These are phyloP conservation scores for Trichoderma lentiforme DNA, from an alignment of 2,329 filamentous ascomycete genomes.

Conservation along the genomic window DNA sequence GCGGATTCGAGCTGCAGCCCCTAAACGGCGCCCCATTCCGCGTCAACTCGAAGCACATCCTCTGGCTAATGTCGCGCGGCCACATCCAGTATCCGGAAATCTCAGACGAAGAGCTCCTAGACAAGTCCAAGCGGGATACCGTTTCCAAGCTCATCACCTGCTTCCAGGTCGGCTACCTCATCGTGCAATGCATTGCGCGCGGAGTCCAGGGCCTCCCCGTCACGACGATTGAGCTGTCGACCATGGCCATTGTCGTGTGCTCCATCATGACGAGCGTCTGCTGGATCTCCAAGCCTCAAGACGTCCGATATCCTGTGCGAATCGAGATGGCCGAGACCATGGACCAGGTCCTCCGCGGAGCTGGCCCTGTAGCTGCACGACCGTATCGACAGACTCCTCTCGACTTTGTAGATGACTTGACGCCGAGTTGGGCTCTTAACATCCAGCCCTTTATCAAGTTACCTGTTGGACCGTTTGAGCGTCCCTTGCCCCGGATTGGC, in stretches of 20 bases:
- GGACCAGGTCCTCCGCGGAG: not conserved
- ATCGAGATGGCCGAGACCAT: not conserved
- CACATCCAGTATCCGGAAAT: not conserved
- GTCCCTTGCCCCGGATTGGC: not conserved
- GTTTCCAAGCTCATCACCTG: conserved; percentile 1
- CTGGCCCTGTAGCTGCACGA: not conserved
- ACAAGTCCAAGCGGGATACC: not conserved
- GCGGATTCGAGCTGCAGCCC: not conserved
- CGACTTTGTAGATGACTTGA: not conserved
- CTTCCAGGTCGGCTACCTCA: not conserved
- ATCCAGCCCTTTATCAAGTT: not conserved
- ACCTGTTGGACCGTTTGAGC: not conserved
- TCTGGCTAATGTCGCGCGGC: not conserved
- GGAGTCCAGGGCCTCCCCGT: not conserved
- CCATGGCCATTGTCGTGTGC: not conserved
- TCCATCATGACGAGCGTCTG: not conserved
- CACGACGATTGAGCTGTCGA: not conserved
- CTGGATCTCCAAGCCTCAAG: not conserved
- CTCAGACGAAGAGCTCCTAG: not conserved
- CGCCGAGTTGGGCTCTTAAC: not conserved
- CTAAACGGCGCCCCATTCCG: not conserved
- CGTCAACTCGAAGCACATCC: not conserved
- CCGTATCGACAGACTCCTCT: not conserved
- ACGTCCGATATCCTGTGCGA: not conserved
- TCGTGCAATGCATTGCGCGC: not conserved